Evolutionary conservation across 177 flowering plant species (phyloP), one percentile per base, ranked within the genome.

Genomic region (Telopea speciosissima): DNA sequence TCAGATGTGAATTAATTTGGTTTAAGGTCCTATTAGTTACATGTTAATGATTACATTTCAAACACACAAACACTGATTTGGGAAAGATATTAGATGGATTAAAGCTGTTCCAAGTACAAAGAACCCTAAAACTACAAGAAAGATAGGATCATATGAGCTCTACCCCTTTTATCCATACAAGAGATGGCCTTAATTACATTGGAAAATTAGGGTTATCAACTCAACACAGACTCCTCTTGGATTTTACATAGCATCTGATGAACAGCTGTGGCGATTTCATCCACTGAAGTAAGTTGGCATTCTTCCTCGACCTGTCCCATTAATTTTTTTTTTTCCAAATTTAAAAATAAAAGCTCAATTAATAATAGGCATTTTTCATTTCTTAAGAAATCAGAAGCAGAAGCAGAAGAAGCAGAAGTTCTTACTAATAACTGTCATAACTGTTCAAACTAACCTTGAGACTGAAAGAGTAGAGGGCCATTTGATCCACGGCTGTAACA

Each of bases 391-490:
- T 2, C 5, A 2, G 2, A 31, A 31, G 33, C 33, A 31, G 40
- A 36, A 36, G 5, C 40, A 36, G 8, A 36, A 6, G 8, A 36
- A 36, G 7, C 40, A 13, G 19, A 49, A 49, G 19, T 49, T 16
- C 54, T 49, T 49, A 17, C 3, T 49, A 22, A 14, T 16, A 65
- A 8, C 44, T 28, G 56, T 61, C 9, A 24, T 56, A 70, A 45
- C 36, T 28, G 21, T 24, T 13, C 5, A 25, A 19, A 75, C 78
- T 68, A 16, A 92, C 99, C 97, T 92, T 92, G 49, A 86, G 84
- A 72, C 93, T 89, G 63, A 94, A 67, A n/a, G 97, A 83, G 72
- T 87, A 90, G 31, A 94, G 90, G 22, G 88, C 90, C 80, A 82
- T 75, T n/a, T 83, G 76, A 59, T 87, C 88, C 44, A 75, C 62